A percentile compares a stretch with the other conserved stretches of the same genome.
These are phyloP conservation scores for Geotrichum klebahnii DNA, from an alignment of 1,139 yeast genomes.

Conservation along the genomic window DNA sequence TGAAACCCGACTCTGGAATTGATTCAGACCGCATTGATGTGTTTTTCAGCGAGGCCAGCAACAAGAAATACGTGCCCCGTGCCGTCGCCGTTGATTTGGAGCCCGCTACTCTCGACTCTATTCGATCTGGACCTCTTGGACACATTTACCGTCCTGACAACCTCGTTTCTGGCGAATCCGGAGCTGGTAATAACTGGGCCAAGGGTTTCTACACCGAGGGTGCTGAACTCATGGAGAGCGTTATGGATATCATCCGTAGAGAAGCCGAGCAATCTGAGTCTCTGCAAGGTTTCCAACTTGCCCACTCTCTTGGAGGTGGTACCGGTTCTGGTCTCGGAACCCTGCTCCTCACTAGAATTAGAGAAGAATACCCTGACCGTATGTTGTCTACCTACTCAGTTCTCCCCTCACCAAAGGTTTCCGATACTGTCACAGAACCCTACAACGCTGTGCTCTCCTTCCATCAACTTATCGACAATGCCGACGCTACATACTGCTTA, in stretches of 20 bases:
- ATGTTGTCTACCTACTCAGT: slow-evolving; percentile 48
- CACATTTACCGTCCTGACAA: slow-evolving; percentile 46
- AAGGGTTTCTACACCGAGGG: slow-evolving; percentile 49
- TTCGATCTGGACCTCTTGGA: slow-evolving; percentile 44
- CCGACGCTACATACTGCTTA: slow-evolving; percentile 46
- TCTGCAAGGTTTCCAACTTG: slow-evolving; percentile 46
- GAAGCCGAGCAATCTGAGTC: slow-evolving; percentile 46
- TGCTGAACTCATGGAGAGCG: slow-evolving; percentile 45
- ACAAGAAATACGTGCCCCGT: slow-evolving; percentile 45
- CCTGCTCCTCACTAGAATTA: slow-evolving; percentile 40
- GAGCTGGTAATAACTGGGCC: slow-evolving; percentile 50
- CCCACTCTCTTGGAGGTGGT: slow-evolving; percentile 49
- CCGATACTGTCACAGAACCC: slow-evolving; percentile 47
- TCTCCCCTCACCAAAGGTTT: slow-evolving; percentile 44
- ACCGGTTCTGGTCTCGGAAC: slow-evolving; percentile 49
- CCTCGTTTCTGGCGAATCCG: slow-evolving; percentile 43
- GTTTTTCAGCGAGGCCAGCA: slow-evolving; percentile 37
- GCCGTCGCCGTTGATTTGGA: slow-evolving; percentile 47
- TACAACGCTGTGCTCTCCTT: slow-evolving; percentile 44
- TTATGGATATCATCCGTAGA: slow-evolving; percentile 45
- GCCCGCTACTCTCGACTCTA: slow-evolving; percentile 46
- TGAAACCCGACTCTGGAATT: slow-evolving; percentile 17
- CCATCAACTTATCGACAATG: slow-evolving; percentile 44
- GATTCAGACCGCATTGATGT: slow-evolving; percentile 28
- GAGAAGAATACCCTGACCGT: slow-evolving; percentile 46